A percentile compares a stretch with the other conserved stretches of the same genome.
Conservation (phyloP, 2,329 filamentous ascomycete species). For the Diaporthe amygdali region DNA sequence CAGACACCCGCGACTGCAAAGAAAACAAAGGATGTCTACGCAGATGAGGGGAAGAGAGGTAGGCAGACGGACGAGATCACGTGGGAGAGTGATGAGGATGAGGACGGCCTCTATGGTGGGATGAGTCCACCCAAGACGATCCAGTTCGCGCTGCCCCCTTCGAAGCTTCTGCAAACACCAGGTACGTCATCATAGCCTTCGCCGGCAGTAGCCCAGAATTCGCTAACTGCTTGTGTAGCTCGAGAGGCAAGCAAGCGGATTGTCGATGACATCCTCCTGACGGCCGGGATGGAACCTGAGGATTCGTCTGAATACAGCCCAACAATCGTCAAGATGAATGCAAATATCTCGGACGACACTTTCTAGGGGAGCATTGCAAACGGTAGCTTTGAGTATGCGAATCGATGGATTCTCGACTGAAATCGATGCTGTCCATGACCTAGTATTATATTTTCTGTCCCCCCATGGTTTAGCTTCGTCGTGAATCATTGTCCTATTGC, state of each 20-base stretch:
- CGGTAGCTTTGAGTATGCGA: not conserved
- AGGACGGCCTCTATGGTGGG: constrained; percentile 66
- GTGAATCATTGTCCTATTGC: no score
- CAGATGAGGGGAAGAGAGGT: constrained; percentile 33
- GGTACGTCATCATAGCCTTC: constrained; percentile 51
- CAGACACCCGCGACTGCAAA: constrained; percentile 70
- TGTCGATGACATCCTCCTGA: constrained; percentile 78
- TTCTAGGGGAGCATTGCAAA: constrained; percentile 46
- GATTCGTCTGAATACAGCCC: constrained; percentile 66
- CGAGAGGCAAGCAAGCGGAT: constrained; percentile 82
- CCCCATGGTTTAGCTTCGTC: not conserved
- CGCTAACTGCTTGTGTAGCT: constrained; percentile 48
- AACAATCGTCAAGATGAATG: constrained; percentile 69
- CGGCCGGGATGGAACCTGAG: constrained; percentile 70
- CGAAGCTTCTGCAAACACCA: constrained; percentile 79
- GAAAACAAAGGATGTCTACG: constrained; percentile 57
- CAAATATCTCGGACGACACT: constrained; percentile 66
- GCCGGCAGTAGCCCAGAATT: not conserved
- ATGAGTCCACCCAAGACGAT: constrained; percentile 95
- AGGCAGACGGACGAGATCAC: constrained; percentile 55
- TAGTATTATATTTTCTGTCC: not conserved
- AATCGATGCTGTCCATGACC: not conserved
- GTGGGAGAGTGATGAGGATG: constrained; percentile 78
- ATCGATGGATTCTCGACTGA: not conserved
- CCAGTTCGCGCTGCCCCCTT: constrained; percentile 80